These are phyloP conservation scores for Hydnum rufescens DNA, from an alignment of 768 basidiomycete species.

Conservation along the genomic window DNA sequence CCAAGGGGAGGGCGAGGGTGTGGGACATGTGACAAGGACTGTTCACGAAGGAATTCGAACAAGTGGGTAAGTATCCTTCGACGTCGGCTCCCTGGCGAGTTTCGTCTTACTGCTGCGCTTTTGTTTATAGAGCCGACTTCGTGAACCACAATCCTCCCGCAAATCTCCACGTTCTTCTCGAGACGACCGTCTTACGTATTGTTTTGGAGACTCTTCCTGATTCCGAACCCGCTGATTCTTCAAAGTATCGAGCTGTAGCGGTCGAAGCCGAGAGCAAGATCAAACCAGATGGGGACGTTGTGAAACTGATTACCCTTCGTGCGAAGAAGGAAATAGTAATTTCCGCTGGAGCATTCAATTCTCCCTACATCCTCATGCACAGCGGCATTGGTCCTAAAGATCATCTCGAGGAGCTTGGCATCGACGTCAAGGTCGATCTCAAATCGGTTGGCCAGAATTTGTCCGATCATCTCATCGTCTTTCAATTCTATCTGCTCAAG, in stretches of 20 bases:
- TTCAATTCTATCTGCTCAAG: neutral
- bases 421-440: conserved; percentile 32
- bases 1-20: neutral
- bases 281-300: neutral
- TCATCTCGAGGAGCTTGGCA: conserved; percentile 21
- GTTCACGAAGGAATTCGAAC: neutral
- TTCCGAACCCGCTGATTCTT: neutral
- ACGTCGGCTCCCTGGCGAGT: neutral
- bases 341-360: conserved; percentile 20
- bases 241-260: neutral
- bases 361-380: conserved; percentile 21
- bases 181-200: neutral
- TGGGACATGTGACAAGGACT: neutral
- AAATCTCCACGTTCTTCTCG: neutral
- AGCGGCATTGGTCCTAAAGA: conserved; percentile 31
- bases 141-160: neutral
- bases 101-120: neutral
- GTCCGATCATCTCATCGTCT: conserved; percentile 32
- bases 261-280: neutral
- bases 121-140: neutral
- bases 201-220: neutral
- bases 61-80: neutral
- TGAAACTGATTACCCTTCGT: neutral
- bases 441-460: conserved; percentile 60
- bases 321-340: conserved; percentile 8